Evolutionary conservation across 441 rosid genomes (phyloP).

Genomic region (Eruca vesicaria): DNA sequence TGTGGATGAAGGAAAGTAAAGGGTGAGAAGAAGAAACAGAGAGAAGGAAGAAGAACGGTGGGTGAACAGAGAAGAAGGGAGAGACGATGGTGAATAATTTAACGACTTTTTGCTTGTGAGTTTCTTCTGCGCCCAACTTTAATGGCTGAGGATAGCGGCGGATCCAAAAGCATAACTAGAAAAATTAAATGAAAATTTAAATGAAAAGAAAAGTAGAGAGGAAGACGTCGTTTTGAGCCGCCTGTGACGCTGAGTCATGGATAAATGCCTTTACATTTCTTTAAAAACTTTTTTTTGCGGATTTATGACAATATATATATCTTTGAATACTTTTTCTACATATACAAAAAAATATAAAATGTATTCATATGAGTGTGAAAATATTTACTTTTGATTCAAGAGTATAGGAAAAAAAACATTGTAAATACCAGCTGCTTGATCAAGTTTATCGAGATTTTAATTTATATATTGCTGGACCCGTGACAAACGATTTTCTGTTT

Average conservation of each 20-base stretch:
- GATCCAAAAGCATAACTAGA: constrained; percentile 29
- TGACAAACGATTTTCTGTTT: no score
- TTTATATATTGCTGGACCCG: no score
- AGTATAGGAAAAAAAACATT: background rate
- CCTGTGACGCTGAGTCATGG: constrained; percentile 38
- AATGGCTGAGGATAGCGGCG: constrained; percentile 39
- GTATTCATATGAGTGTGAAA: no score
- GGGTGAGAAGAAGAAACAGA: constrained; percentile 8
- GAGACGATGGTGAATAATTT: constrained; percentile 27
- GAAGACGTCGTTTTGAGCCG: constrained; percentile 35
- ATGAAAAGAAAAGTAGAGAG: background rate
- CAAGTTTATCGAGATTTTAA: no score
- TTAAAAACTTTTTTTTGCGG: background rate
- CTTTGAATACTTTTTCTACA: background rate
- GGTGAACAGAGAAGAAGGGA: constrained; percentile 1
- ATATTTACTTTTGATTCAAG: no score
- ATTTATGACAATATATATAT: background rate
- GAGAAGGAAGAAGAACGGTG: constrained; percentile 2
- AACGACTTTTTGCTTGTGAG: constrained; percentile 31
- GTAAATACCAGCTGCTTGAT: no score
- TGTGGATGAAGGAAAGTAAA: constrained; percentile 60
- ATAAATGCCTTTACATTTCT: background rate
- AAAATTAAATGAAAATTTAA: background rate
- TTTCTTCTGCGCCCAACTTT: constrained; percentile 36
- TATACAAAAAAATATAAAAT: background rate